Evolutionary conservation across 306 rosid species (phyloP).

Genomic region (Vigna radiata): DNA sequence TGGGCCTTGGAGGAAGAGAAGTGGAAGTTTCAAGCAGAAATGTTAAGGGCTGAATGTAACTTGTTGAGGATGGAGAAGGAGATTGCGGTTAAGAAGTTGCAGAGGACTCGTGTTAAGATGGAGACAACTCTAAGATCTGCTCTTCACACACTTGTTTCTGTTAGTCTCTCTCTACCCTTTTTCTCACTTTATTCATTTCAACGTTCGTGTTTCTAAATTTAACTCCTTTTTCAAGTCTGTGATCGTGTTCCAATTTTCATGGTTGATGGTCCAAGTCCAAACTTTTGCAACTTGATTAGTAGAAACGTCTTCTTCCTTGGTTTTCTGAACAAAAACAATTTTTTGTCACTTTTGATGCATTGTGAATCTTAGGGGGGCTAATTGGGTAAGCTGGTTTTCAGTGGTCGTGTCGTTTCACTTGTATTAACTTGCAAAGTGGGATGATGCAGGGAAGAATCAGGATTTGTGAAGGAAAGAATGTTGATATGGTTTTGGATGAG

Average conservation of each 20-base stretch:
- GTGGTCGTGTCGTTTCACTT: slow-evolving; percentile 4
- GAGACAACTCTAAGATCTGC: slow-evolving; percentile 73
- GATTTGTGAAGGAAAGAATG: slow-evolving; percentile 64
- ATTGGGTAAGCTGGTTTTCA: neutral
- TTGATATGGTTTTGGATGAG: slow-evolving; percentile 60
- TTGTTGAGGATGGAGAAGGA: slow-evolving; percentile 92
- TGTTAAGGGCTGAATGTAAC: slow-evolving; percentile 94
- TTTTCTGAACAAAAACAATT: neutral
- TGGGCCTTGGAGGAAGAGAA: slow-evolving; percentile 66
- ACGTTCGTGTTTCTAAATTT: neutral
- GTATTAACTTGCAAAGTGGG: slow-evolving; percentile 36
- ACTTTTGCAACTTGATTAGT: neutral
- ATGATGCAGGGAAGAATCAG: slow-evolving; percentile 73
- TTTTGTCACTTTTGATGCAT: neutral
- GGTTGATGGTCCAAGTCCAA: neutral
- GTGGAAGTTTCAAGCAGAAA: slow-evolving; percentile 94
- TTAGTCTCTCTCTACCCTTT: slow-evolving; percentile 49
- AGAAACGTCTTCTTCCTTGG: neutral
- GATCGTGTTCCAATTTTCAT: neutral
- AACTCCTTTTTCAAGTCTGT: neutral
- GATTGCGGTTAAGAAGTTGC: slow-evolving; percentile 69
- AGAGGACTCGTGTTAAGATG: slow-evolving; percentile 62
- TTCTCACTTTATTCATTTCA: neutral
- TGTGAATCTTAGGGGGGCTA: slow-evolving; percentile 3
- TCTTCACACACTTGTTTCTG: slow-evolving; percentile 75